Evolutionary conservation across 257 asterid species (phyloP).

Genomic region (Nicotiana undulata): DNA sequence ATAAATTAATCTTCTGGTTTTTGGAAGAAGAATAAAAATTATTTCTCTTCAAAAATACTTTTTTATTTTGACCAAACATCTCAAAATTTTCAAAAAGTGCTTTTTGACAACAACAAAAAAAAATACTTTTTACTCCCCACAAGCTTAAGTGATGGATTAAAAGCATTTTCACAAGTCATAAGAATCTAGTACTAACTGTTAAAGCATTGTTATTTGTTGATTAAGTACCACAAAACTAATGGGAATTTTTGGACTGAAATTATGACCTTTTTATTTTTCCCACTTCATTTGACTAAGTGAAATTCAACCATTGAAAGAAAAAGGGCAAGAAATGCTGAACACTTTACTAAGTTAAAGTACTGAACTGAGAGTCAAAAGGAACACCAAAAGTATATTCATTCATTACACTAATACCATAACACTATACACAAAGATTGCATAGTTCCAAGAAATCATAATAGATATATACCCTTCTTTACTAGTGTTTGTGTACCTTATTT

Average conservation of each 20-base stretch:
- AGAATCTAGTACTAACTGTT: no score
- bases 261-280: not conserved
- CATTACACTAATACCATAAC: slow-evolving; percentile 2
- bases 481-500: not conserved
- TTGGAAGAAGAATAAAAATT: no score
- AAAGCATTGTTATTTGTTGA: not conserved
- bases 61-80: no score
- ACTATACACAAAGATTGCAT: slow-evolving; percentile 4
- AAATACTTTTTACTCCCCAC: no score
- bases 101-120: no score
- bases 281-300: not conserved
- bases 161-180: not conserved
- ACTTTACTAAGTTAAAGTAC: not conserved
- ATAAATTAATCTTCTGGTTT: no score
- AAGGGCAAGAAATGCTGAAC: not conserved
- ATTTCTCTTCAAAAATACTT: no score
- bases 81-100: no score
- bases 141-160: not conserved
- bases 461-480: not conserved
- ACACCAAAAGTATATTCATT: slow-evolving; percentile 10
- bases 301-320: not conserved
- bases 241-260: not conserved
- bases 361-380: slow-evolving; percentile 17
- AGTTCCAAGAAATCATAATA: not conserved
- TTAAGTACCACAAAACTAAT: not conserved